Percentiles rank a stretch among this genome's conserved stretches.
Evolutionary conservation across 441 rosid genomes (phyloP).

Genomic region (Erodium texanum): DNA sequence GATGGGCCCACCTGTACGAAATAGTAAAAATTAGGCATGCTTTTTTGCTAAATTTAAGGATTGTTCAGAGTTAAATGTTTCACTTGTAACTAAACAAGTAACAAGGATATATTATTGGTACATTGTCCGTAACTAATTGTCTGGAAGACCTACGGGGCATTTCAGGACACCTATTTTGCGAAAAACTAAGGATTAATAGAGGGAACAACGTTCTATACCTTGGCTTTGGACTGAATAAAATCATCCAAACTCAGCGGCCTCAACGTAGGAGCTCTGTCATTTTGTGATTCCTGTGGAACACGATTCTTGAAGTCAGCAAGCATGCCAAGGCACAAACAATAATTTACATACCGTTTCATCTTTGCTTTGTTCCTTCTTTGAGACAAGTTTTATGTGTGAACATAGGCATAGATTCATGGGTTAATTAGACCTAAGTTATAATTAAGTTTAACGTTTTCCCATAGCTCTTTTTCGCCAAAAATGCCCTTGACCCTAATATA

Average conservation of each 20-base stretch:
- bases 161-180: background rate
- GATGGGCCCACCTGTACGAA: slow-evolving; percentile 77
- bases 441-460: too few relatives aligned
- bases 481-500: too few relatives aligned
- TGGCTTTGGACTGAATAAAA: slow-evolving; percentile 64
- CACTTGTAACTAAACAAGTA: background rate
- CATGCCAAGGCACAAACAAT: background rate
- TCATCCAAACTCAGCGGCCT: slow-evolving; percentile 68
- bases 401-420: too few relatives aligned
- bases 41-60: too few relatives aligned
- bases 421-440: too few relatives aligned
- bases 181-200: too few relatives aligned
- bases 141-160: background rate
- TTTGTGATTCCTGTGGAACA: slow-evolving; percentile 31
- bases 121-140: background rate
- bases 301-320: background rate
- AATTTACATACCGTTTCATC: background rate
- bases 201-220: slow-evolving; percentile 33
- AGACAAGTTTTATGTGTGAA: too few relatives aligned
- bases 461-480: too few relatives aligned
- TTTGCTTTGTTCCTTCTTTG: background rate
- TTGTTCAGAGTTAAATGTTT: too few relatives aligned
- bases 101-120: background rate
- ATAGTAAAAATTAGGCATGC: background rate
- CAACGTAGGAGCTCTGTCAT: slow-evolving; percentile 28